A percentile compares a stretch with the other conserved stretches of the same genome.
Evolutionary conservation across 768 basidiomycete genomes (phyloP).

Genomic region (Cantharellus anzutake): DNA sequence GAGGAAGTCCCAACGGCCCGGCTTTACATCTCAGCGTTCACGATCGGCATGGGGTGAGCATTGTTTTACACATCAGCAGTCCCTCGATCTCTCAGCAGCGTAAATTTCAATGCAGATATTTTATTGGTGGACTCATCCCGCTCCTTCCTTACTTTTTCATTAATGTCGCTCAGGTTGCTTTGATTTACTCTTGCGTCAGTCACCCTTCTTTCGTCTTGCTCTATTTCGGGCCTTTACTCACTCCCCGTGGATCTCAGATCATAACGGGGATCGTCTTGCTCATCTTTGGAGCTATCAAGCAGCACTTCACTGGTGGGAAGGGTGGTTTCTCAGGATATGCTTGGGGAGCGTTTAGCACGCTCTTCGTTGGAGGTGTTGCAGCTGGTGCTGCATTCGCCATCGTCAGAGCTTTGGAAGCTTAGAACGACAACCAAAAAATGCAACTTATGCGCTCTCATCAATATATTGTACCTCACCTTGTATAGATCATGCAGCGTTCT

Average conservation of each 20-base stretch:
- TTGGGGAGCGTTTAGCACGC: slow-evolving; percentile 73
- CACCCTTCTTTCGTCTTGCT: not conserved
- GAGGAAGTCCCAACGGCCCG: slow-evolving; percentile 79
- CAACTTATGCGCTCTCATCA: no score
- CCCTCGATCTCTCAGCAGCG: not conserved
- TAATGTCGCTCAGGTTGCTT: slow-evolving; percentile 32
- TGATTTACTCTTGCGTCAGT: slow-evolving; percentile 21
- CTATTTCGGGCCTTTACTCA: not conserved
- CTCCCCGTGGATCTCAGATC: slow-evolving; percentile 15
- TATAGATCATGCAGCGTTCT: no score
- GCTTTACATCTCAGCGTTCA: slow-evolving; percentile 79
- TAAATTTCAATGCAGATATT: slow-evolving; percentile 27
- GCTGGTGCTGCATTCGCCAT: slow-evolving; percentile 55
- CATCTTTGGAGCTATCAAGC: slow-evolving; percentile 80
- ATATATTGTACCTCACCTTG: no score
- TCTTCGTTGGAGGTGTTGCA: slow-evolving; percentile 78
- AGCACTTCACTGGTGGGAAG: slow-evolving; percentile 64
- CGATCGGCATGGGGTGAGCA: slow-evolving; percentile 63
- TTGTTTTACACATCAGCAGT: not conserved
- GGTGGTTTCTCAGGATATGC: slow-evolving; percentile 53
- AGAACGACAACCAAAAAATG: not conserved
- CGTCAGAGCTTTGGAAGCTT: slow-evolving; percentile 29
- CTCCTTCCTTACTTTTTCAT: slow-evolving; percentile 88
- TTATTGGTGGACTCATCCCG: slow-evolving; percentile 83
- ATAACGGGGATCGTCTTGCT: slow-evolving; percentile 75